Conservation (phyloP, 1,139 yeast genomes). For the Blastobotrys proliferans region DNA sequence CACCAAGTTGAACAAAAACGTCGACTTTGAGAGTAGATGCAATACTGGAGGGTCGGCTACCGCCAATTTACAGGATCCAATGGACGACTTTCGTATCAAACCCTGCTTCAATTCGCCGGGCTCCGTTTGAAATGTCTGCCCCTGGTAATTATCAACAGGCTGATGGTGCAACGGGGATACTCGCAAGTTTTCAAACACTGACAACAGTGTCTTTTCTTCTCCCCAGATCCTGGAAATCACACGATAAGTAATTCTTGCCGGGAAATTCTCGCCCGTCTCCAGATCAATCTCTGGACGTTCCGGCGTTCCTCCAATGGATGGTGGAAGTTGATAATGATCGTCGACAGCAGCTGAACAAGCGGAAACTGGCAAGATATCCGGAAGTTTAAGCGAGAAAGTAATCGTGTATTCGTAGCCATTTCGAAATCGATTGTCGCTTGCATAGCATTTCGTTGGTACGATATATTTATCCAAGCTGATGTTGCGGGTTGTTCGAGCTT, state of each 20-base stretch:
- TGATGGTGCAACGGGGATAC: neutral
- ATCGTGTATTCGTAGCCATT: neutral
- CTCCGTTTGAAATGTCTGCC: neutral
- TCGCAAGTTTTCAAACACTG: neutral
- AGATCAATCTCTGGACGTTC: slow-evolving; percentile 4
- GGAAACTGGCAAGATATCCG: neutral
- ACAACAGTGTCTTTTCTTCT: slow-evolving; percentile 7
- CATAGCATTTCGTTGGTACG: slow-evolving; percentile 1
- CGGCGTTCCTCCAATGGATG: slow-evolving; percentile 9
- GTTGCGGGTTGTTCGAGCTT: slow-evolving; percentile 4
- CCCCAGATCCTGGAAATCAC: slow-evolving; percentile 8
- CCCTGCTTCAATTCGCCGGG: slow-evolving; percentile 10
- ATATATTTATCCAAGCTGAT: neutral
- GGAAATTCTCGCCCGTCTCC: slow-evolving; percentile 2
- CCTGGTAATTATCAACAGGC: neutral
- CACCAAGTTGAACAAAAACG: slow-evolving; percentile 1
- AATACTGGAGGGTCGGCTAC: slow-evolving; percentile 8
- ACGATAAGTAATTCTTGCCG: slow-evolving; percentile 6
- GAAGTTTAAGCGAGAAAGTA: slow-evolving; percentile 4
- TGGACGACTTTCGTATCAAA: slow-evolving; percentile 1
- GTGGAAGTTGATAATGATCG: slow-evolving; percentile 9
- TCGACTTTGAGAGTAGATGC: neutral
- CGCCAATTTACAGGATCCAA: slow-evolving; percentile 9
- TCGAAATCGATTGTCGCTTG: slow-evolving; percentile 1
- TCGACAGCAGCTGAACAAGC: slow-evolving; percentile 4